Evolutionary conservation across 169 alveolate species (phyloP).

Genomic region (Cryptosporidium xiaoi): DNA sequence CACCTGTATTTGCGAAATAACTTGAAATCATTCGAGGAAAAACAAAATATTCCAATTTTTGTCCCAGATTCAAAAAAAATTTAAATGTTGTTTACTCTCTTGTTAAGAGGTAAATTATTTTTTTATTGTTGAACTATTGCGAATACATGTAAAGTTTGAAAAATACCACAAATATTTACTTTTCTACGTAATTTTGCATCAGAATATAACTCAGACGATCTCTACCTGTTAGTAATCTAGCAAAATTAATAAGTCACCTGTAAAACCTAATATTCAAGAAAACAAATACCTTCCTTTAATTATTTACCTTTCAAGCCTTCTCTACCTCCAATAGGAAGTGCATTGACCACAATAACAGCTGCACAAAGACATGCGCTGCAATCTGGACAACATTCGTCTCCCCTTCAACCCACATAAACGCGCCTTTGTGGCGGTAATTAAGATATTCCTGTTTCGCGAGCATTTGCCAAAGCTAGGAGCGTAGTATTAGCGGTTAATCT

Average conservation of each 20-base stretch:
- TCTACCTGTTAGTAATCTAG: slow-evolving; percentile 14
- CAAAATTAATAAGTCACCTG: slow-evolving; percentile 25
- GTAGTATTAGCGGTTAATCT: background rate
- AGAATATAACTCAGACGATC: slow-evolving; percentile 4
- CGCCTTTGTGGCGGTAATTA: slow-evolving; percentile 39
- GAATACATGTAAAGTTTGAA: too few species aligned
- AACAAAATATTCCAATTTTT: too few species aligned
- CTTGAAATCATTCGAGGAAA: background rate
- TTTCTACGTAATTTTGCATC: slow-evolving; percentile 3
- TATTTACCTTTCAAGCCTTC: slow-evolving; percentile 8
- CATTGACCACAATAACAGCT: slow-evolving; percentile 75
- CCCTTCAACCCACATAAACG: slow-evolving; percentile 72
- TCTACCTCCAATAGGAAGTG: slow-evolving; percentile 57
- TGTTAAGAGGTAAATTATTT: too few species aligned
- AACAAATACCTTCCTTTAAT: background rate
- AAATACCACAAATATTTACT: slow-evolving; percentile 1
- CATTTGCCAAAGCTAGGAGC: background rate
- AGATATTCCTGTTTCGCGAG: slow-evolving; percentile 31
- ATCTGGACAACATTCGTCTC: slow-evolving; percentile 76
- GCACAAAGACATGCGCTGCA: slow-evolving; percentile 77
- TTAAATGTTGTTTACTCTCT: too few species aligned
- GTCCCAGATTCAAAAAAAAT: too few species aligned
- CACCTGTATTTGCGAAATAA: slow-evolving; percentile 52
- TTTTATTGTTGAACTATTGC: too few species aligned
- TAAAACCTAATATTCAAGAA: slow-evolving; percentile 28